A percentile compares a stretch with the other conserved stretches of the same genome.
Evolutionary conservation across 371 early-diverging fungal genomes (phyloP).

Genomic region (Capniomyces stellatus): DNA sequence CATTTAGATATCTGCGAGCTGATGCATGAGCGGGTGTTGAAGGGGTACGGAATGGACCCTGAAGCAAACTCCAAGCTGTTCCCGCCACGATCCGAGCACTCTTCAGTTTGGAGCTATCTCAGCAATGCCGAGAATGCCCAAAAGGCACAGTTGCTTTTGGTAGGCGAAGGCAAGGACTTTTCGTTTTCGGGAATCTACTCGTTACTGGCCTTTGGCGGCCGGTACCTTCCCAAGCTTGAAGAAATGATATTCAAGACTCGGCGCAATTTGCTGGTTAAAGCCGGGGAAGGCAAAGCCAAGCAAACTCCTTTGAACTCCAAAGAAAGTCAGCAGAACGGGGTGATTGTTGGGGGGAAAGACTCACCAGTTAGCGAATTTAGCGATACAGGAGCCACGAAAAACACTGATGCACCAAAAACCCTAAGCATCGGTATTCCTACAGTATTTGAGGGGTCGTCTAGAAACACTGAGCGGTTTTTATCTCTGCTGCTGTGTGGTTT

Average conservation of each 20-base stretch:
- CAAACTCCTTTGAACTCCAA: no score
- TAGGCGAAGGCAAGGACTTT: slow-evolving; percentile 33
- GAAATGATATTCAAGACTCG: neutral
- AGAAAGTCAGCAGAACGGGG: no score
- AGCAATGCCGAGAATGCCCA: slow-evolving; percentile 34
- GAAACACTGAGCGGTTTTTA: slow-evolving; percentile 34
- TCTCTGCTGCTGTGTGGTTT: slow-evolving; percentile 60
- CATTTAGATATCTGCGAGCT: slow-evolving; percentile 60
- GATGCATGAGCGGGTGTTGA: slow-evolving; percentile 48
- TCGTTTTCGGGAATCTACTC: slow-evolving; percentile 51
- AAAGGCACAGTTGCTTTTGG: slow-evolving; percentile 25
- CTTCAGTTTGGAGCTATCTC: slow-evolving; percentile 61
- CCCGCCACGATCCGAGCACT: slow-evolving; percentile 22
- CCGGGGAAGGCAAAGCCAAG: no score
- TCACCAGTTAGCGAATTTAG: no score
- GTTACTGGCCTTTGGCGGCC: slow-evolving; percentile 18
- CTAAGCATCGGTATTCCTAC: neutral
- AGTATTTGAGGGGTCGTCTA: slow-evolving; percentile 4
- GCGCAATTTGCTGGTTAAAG: no score
- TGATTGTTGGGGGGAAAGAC: no score
- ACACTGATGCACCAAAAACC: neutral
- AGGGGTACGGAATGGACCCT: slow-evolving; percentile 61
- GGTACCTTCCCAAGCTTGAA: slow-evolving; percentile 10
- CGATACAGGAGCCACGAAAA: no score
- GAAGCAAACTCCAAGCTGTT: slow-evolving; percentile 24